Evolutionary conservation across 2,329 filamentous ascomycete genomes (phyloP), one percentile per base, ranked within the genome.

Genomic region (Monilinia laxa): DNA sequence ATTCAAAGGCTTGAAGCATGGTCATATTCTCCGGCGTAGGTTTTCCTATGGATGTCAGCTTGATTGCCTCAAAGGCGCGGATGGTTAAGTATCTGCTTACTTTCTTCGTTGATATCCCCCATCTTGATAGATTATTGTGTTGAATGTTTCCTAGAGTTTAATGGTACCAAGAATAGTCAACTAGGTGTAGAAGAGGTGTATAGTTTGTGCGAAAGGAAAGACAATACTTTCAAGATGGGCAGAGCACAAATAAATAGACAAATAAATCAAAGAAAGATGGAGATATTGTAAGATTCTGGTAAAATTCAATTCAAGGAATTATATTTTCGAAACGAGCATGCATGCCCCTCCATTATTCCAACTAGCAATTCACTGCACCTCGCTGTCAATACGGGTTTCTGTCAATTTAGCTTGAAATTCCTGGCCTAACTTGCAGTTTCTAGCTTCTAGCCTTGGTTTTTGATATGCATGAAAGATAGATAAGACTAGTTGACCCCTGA

Each of bases 1-100:
- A 92, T 79, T 92, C 89, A 74, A 90, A 91, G 16, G 81, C 85
- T 76, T 91, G 88, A 71, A 91, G 83, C 78, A 91, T 84, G 62
- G 85, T 83, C 74, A 78, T 78, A 69, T 84, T 84, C 73, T 82
- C 79, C 18, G 78, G 76, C 1, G 80, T 77, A 25, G 74, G 73
- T 49, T 71, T 70, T 72, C 70, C 70, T 54, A 23, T 45, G 40
- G 18, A n/a, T 31, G 35, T 63, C 42, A 56, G 60, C 10, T 45
- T 10, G 1, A 16, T 20, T 38, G 28, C 16, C 4, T 16, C 3
- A 28, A 16, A 60, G 20, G 2, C 10, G 11, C 35, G 45, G 57
- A 18, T 28, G 18, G 6, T 47, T 59, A 5, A 10, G 10, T 7
- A 5, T 25, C n/a, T 35, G 14, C 64, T 65, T 60, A 65, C 64